phyloP scores from a whole-genome alignment of 2,329 filamentous ascomycete genomes.

The Colletotrichum sp. region DNA sequence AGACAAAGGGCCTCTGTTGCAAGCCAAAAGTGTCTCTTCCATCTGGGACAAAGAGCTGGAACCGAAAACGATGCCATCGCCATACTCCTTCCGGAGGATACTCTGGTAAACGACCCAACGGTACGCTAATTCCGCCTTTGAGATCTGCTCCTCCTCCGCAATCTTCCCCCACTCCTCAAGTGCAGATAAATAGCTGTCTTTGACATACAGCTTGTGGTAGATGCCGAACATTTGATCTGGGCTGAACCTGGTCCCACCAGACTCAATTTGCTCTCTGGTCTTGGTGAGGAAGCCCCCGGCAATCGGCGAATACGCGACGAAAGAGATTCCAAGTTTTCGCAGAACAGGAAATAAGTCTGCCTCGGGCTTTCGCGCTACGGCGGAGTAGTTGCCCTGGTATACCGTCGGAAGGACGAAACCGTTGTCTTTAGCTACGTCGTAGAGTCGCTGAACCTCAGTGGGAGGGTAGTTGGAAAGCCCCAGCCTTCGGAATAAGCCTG shows the following conservation, averaged over 20 bases:
- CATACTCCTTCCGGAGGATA: not conserved
- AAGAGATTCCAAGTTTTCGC: not conserved
- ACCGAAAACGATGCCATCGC: not conserved
- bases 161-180: not conserved
- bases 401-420: not conserved
- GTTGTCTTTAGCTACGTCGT: not conserved
- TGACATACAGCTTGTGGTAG: not conserved
- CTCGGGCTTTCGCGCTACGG: not conserved
- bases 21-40: not conserved
- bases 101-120: not conserved
- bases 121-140: not conserved
- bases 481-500: not conserved
- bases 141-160: not conserved
- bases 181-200: not conserved
- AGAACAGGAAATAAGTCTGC: not conserved
- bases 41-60: not conserved
- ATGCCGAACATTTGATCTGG: not conserved
- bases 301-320: not conserved
- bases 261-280: not conserved
- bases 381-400: not conserved
- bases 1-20: not conserved
- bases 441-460: not conserved
- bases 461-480: not conserved
- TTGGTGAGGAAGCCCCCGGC: not conserved
- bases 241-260: not conserved